phyloP scores from a whole-genome alignment of 495 filamentous ascomycete genomes.

The Sphaerosporella brunnea region DNA sequence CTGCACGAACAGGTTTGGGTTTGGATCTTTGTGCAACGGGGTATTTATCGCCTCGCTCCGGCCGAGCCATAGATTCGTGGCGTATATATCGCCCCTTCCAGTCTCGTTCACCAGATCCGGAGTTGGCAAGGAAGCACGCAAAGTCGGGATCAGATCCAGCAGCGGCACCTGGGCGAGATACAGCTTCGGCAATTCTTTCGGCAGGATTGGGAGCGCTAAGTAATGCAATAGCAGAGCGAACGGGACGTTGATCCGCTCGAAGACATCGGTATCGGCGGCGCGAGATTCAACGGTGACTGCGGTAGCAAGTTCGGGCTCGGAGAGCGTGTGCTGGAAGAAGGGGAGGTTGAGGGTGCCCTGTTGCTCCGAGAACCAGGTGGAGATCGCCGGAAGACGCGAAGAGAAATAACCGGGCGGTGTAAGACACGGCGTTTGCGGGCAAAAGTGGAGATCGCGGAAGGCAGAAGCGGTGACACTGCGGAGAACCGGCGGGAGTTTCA shows the following conservation, averaged over 20 bases:
- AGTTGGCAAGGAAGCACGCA: slow-evolving; percentile 49
- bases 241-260: slow-evolving; percentile 10
- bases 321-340: slow-evolving; percentile 10
- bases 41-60: slow-evolving; percentile 61
- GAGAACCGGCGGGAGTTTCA: slow-evolving; percentile 9
- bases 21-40: slow-evolving; percentile 79
- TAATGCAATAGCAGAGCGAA: slow-evolving; percentile 15
- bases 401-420: slow-evolving; percentile 15
- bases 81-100: slow-evolving; percentile 63
- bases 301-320: background rate
- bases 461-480: slow-evolving; percentile 5
- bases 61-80: slow-evolving; percentile 75
- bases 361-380: slow-evolving; percentile 16
- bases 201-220: slow-evolving; percentile 4
- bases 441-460: slow-evolving; percentile 12
- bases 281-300: slow-evolving; percentile 12
- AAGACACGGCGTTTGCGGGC: slow-evolving; percentile 8
- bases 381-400: slow-evolving; percentile 15
- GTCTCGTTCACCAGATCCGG: slow-evolving; percentile 43
- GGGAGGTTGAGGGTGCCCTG: slow-evolving; percentile 7
- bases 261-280: slow-evolving; percentile 4
- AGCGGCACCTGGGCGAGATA: slow-evolving; percentile 78
- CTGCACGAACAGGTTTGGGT: slow-evolving; percentile 84
- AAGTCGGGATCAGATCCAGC: slow-evolving; percentile 38
- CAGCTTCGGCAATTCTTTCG: slow-evolving; percentile 26